phyloP scores from a whole-genome alignment of 441 rosid genomes.

The Arabidopsis lyrata region DNA sequence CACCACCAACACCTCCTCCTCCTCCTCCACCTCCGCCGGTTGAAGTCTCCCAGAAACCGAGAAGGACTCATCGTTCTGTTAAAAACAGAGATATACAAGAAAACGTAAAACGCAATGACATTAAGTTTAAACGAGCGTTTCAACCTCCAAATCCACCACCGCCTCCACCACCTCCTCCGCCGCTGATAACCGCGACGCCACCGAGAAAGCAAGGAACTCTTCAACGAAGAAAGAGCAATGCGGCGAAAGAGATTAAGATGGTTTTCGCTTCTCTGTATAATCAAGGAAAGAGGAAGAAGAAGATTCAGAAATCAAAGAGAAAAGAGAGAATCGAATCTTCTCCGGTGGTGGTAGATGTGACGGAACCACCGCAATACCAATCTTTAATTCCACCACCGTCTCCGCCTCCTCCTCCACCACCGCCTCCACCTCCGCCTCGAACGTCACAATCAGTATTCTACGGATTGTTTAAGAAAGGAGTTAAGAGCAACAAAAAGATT shows the following conservation, averaged over 20 bases:
- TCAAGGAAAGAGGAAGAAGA: constrained; percentile 67
- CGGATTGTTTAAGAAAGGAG: constrained; percentile 63
- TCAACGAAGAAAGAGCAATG: constrained; percentile 66
- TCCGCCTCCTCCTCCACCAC: constrained; percentile 62
- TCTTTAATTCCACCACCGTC: constrained; percentile 48
- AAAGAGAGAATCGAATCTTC: constrained; percentile 37
- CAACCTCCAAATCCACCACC: constrained; percentile 47
- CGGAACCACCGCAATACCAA: constrained; percentile 39
- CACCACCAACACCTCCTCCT: constrained; percentile 45
- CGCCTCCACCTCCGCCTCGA: constrained; percentile 74
- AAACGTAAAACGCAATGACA: constrained; percentile 31
- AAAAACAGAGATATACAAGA: constrained; percentile 45
- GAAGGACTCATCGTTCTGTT: constrained; percentile 49
- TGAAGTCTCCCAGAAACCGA: constrained; percentile 37
- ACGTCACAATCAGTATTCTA: constrained; percentile 71
- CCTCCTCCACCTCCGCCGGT: constrained; percentile 37
- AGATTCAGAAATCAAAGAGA: constrained; percentile 49
- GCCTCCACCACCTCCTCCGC: constrained; percentile 37
- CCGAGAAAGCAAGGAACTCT: constrained; percentile 42
- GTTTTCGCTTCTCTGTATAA: constrained; percentile 62
- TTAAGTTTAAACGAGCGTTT: constrained; percentile 33
- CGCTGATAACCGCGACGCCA: constrained; percentile 45
- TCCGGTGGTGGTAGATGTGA: constrained; percentile 19
- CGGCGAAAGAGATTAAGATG: constrained; percentile 78
- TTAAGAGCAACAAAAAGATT: constrained; percentile 65